Base-by-base conservation (phyloP, 2,329 filamentous ascomycete species). In the Metarhizium anisopliae region DNA sequence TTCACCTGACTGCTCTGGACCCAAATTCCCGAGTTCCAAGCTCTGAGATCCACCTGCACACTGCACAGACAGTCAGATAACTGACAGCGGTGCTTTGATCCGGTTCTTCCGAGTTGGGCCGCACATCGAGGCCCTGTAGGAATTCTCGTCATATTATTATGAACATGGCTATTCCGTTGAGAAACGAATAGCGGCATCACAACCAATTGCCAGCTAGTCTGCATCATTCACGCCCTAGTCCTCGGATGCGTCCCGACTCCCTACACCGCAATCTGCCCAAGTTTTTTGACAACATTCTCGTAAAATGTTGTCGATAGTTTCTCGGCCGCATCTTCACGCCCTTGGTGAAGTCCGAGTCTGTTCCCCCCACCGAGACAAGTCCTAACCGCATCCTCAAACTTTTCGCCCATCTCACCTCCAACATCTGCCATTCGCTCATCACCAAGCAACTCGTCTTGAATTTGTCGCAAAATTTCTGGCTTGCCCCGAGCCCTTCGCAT, bases 211-310 rank as follows among this genome's bases (percentile, higher is more conserved):
- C 32, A 35, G 4, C 32, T 35, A 35, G 32, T 35, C 32, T 35
- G 32, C 32, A 35, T 7, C 2, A 8, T 35, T 35, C 25, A 25
- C 25, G 25, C 3, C 32, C 32, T 35, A 11, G 7, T 11, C 10
- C 51, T 43, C 16, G 30, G 16, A 25, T 47, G 18, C 10, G 18
- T 25, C 10, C 4, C 43, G 32, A 75, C 4, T 25, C 10, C 4
- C 43, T 49, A 75, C 4, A 75, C 67, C 6, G 67, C 61, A 25
- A 75, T 62, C 1, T 66, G 64, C 2, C 68, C 72, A 20, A 78
- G 61, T 47, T 62, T 69, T 61, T 74, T 75, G 25, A 77, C 75
- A 6, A 78, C 74, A 2, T 74, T 65, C 52, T 77, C 72, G 57
- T 75, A 74, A 47, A 75, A 74, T 2, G 59, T 64, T 63, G 71